Evolutionary conservation across 2,329 filamentous ascomycete genomes (phyloP), one percentile per base, ranked within the genome.

Genomic region (Emmonsiellopsis sp.): DNA sequence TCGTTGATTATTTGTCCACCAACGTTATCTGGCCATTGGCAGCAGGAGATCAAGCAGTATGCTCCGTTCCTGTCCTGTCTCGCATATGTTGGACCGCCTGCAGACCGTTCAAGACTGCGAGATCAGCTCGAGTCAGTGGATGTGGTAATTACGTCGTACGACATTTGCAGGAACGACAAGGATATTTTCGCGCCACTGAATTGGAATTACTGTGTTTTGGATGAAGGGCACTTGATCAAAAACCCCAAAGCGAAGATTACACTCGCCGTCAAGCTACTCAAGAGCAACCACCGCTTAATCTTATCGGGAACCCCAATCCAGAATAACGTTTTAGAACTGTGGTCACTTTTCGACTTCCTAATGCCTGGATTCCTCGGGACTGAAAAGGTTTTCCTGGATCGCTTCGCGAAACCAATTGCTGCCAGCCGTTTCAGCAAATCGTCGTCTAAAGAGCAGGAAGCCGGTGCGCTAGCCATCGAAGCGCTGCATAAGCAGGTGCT

Each of bases 401-500:
- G 91, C 2, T 96, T 96, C 61, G 90, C 91, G 7, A 95, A 95
- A 71, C 91, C 91, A 1, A 96, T 96, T 61, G 88, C 92, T 1
- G 91, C 91, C 3, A 95, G 89, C 64, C 87, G 94, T 17, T 95
- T 91, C 67, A 92, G 88, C 71, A 98, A 97, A 69, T 95, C 93
- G 1, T 97, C 92, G 1, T 96, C 93, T 0, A 97, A 96, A 65
- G 93, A 98, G 68, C 94, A 98, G 72, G 93, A 98, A 75, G 89
- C 90, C 2, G 93, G 94, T 52, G 94, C 94, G 1, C 76, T 98
- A 31, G 93, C 93, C 0, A 95, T 98, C 53, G 93, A 98, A 70
- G 93, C 93, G n/a, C 77, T 98, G 21, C 93, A 98, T 73, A 98
- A 98, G 69, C 93, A 98, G 67, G 94, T 98, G 1, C 75, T 98